A percentile compares a stretch with the other conserved stretches of the same genome.
These are phyloP conservation scores for Ramaria sp. DNA, from an alignment of 768 basidiomycete genomes.

Conservation along the genomic window DNA sequence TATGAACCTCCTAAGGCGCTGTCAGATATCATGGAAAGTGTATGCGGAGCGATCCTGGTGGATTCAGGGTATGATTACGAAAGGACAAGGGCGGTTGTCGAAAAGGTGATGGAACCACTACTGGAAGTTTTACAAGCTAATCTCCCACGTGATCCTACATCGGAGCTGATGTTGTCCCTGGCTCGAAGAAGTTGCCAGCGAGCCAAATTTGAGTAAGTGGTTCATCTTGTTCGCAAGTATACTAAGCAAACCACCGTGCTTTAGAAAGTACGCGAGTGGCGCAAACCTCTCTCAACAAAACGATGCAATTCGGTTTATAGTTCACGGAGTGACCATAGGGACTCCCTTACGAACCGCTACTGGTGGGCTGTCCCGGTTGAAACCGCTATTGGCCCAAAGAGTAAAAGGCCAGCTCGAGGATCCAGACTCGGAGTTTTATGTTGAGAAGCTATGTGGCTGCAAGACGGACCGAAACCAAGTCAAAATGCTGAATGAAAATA, in stretches of 20 bases:
- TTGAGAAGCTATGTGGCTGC: conserved; percentile 36
- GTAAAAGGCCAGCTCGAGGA: conserved; percentile 46
- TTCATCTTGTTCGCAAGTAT: neutral
- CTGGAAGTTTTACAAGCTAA: conserved; percentile 47
- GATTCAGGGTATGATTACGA: conserved; percentile 73
- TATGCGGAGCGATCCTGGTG: conserved; percentile 75
- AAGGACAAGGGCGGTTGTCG: conserved; percentile 46
- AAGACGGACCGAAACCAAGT: conserved; percentile 10
- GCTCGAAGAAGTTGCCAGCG: conserved; percentile 45
- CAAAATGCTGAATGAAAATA: conserved; percentile 12
- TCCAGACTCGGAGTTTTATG: conserved; percentile 29
- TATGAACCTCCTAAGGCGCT: conserved; percentile 80
- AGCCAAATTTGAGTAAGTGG: conserved; percentile 35
- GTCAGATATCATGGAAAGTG: conserved; percentile 76
- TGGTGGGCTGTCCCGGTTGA: conserved; percentile 37
- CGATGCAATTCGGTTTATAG: conserved; percentile 44
- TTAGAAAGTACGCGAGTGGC: conserved; percentile 23
- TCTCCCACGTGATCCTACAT: conserved; percentile 59
- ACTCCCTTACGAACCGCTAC: conserved; percentile 54
- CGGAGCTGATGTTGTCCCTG: conserved; percentile 59
- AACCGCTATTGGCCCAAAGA: conserved; percentile 54
- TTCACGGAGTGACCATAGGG: conserved; percentile 45
- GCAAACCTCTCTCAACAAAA: conserved; percentile 29
- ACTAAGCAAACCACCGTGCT: conserved; percentile 16
- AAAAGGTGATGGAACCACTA: conserved; percentile 56